Base-by-base conservation (phyloP, 768 basidiomycete species). In the Cystofilobasidium macerans region DNA sequence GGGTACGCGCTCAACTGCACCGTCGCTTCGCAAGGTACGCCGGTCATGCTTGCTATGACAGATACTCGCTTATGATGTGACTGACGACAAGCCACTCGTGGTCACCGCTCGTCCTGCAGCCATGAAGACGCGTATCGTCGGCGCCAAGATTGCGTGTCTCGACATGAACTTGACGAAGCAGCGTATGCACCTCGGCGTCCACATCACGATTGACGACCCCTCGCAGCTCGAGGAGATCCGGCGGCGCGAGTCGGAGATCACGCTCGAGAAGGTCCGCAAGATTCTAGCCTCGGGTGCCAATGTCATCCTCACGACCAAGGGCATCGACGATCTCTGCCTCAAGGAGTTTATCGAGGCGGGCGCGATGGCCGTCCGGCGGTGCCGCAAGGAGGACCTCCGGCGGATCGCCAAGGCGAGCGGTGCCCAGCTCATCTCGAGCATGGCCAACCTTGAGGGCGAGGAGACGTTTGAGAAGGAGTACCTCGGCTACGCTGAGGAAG, bases 311-410 rank as follows among this genome's bases (percentile, higher is more conserved):
- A 99, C 95, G 18, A 97, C 95, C 16, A 98, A 98, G 77, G 95
- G 95, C 42, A 99, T 98, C 71, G 95, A 99, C 72, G 95, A 99
- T 74, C 81, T 98, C 22, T 97, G 92, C 76, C 79, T 98, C 71
- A 99, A 99, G 76, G 95, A 98, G 78, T 99, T 98, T 72, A 89
- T 98, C 56, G 95, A 99, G 77, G 93, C 92, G 24, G 95, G 95
- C 45, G 94, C 94, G 0, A 98, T 98, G 88, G 95, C 93, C 51
- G 95, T 97, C 57, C 86, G 95, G 70, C 83, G 95, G 71, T 98
- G 95, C 79, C 85, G 87, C 76, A 99, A 99, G 77, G 95, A 99
- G 75, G 95, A 99, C 75, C 82, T 98, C 57, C 85, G 91, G 64
- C 85, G 95, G 59, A 98, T 98, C 71, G 95, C 95, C 32, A 94